Evolutionary conservation across 306 rosid genomes (phyloP).

Genomic region (Corylus americana): DNA sequence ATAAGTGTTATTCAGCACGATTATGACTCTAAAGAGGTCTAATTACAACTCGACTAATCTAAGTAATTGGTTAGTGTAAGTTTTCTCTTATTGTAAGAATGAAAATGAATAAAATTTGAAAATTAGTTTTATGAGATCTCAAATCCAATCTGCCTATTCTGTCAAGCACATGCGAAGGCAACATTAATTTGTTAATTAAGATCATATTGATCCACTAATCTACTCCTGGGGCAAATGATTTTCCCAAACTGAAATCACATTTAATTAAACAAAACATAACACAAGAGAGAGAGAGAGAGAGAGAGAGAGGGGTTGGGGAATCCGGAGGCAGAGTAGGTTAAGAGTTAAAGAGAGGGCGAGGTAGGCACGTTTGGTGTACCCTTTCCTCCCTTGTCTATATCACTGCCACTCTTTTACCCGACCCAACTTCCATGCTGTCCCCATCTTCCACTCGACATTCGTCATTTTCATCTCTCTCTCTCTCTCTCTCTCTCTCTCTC

Average conservation of each 20-base stretch:
- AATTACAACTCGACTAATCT: no score
- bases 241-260: background rate
- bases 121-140: no score
- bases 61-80: no score
- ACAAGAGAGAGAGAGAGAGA: background rate
- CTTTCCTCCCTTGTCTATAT: constrained; percentile 52
- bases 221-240: background rate
- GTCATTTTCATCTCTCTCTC: constrained; percentile 43
- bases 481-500: constrained; percentile 3
- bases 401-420: constrained; percentile 75
- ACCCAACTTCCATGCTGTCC: constrained; percentile 78
- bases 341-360: constrained; percentile 24
- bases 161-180: no score
- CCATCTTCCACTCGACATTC: constrained; percentile 46
- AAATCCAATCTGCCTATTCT: no score
- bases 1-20: no score
- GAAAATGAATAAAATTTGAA: no score
- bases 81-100: no score
- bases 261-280: background rate
- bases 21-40: no score
- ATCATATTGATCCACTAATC: background rate
- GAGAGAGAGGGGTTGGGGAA: constrained; percentile 24
- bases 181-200: no score
- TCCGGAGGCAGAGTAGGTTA: constrained; percentile 25
- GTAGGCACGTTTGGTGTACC: constrained; percentile 54